Base-by-base conservation (phyloP, 2,329 filamentous ascomycete species). In the Leptosphaerulina australis region DNA sequence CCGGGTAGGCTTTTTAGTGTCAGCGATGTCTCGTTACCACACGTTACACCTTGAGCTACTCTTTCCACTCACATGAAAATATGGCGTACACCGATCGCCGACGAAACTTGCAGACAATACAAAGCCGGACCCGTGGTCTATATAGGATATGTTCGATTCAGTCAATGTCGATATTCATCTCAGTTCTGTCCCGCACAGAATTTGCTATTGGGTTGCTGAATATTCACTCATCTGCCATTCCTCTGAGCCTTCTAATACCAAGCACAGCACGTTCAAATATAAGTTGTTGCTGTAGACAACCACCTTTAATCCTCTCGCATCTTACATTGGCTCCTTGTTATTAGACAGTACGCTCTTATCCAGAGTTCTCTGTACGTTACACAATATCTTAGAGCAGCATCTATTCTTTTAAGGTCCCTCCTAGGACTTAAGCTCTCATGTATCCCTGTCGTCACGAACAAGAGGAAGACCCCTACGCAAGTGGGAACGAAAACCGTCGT, bases 401-500 rank as follows among this genome's bases (percentile, higher is more conserved):
- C 20, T 1, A 34, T 17, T 20, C 11, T 14, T 11, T 34, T 17
- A 18, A 34, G 17, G 10, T 9, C n/a, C 30, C 10, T 12, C 10
- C 18, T 5, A 14, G 5, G 33, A 37, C n/a, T 7, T 20, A 24
- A 20, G 4, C 2, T 6, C 10, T 10, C 21, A 41, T 41, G 35
- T 25, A 37, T 29, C 41, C 9, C 30, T 41, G 41, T 17, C 36
- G 37, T 4, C 41, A 51, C 8, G 25, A 35, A 20, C 14, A 43
- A n/a, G 20, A 29, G 1, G 34, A 56, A 6, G 49, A 55, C 21
- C 48, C 48, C 6, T 59, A 54, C 20, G 45, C 46, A 5, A 55
- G 49, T 34, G 58, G 56, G 4, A 44, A 52, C 12, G 56, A 58
- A 11, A 61, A 58, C 20, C 29, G 34, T 18, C 52, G 52, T 12